Conservation (phyloP, 2,329 filamentous ascomycete species). For the Claviceps arundinis region DNA sequence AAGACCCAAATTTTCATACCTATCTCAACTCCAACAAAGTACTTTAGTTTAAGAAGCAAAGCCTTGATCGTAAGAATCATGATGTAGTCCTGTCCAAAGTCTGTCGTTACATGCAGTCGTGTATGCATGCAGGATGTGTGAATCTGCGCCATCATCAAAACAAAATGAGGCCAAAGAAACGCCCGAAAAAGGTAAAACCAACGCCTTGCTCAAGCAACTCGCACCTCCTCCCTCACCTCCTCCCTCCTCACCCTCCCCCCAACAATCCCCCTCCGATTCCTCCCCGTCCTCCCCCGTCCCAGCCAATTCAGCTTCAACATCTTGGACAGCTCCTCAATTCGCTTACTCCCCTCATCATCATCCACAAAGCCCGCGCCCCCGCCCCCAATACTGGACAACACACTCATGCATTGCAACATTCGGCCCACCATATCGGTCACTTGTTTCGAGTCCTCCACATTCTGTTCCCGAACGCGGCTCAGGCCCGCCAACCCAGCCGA, state of each 20-base stretch:
- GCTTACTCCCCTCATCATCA: slow-evolving; percentile 59
- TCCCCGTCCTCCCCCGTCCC: slow-evolving; percentile 73
- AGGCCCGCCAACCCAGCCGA: slow-evolving; percentile 19
- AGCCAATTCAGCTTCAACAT: slow-evolving; percentile 96
- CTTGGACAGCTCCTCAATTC: slow-evolving; percentile 71
- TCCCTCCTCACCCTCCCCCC: slow-evolving; percentile 44
- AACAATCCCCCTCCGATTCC: slow-evolving; percentile 82
- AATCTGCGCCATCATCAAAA: not conserved
- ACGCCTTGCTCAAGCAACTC: slow-evolving; percentile 21
- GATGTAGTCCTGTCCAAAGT: not conserved
- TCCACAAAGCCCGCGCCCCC: slow-evolving; percentile 26
- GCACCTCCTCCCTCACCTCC: slow-evolving; percentile 26
- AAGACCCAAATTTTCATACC: no score
- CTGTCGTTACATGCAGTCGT: no score
- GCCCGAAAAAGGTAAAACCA: not conserved
- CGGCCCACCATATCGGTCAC: slow-evolving; percentile 88
- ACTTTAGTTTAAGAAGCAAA: no score
- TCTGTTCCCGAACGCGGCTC: slow-evolving; percentile 39
- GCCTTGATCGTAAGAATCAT: no score
- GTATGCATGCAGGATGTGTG: no score
- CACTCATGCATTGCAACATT: slow-evolving; percentile 92
- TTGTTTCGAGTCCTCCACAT: slow-evolving; percentile 57
- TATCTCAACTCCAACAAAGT: no score
- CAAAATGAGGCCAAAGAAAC: not conserved
- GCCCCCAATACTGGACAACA: slow-evolving; percentile 60